Conservation (phyloP, 2,329 filamentous ascomycete species). For the Aspergillus sp. region DNA sequence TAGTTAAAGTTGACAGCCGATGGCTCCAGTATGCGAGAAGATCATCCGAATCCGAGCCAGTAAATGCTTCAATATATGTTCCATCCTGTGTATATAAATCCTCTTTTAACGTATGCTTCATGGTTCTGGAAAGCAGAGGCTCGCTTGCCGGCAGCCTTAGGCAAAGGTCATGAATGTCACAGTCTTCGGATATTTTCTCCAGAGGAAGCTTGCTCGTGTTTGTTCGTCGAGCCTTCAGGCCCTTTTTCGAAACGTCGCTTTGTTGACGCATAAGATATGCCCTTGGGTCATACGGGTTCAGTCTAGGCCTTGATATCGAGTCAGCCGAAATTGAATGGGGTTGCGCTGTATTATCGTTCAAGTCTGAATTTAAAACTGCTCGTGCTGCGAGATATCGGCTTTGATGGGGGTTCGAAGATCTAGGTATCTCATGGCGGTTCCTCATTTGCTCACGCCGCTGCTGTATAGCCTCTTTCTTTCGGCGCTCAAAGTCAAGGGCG, state of each 20-base stretch:
- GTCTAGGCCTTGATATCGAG: background rate
- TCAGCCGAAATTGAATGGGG: background rate
- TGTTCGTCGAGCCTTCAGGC: conserved; percentile 10
- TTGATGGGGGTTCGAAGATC: conserved; percentile 17
- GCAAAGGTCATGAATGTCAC: conserved; percentile 17
- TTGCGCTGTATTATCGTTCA: background rate
- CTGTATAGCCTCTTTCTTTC: conserved; percentile 31
- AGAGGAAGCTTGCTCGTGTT: conserved; percentile 22
- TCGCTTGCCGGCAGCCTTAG: conserved; percentile 7
- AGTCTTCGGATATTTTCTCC: conserved; percentile 21
- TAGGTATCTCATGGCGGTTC: background rate
- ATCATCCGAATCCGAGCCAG: conserved; percentile 1
- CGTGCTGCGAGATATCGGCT: conserved; percentile 28
- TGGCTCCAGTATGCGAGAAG: conserved; percentile 12
- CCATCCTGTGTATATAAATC: conserved; percentile 18
- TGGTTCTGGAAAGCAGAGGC: conserved; percentile 1
- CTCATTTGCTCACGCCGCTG: conserved; percentile 17
- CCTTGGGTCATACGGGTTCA: conserved; percentile 24
- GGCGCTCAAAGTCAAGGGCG: conserved; percentile 35
- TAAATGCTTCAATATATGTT: conserved; percentile 8
- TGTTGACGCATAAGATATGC: conserved; percentile 24
- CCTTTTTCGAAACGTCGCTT: background rate
- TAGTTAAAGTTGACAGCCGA: conserved; percentile 12
- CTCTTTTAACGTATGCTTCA: conserved; percentile 2
- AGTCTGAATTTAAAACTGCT: conserved; percentile 13